phyloP scores from a whole-genome alignment of 495 filamentous ascomycete species.

The Aspergillus carlsbadensis region DNA sequence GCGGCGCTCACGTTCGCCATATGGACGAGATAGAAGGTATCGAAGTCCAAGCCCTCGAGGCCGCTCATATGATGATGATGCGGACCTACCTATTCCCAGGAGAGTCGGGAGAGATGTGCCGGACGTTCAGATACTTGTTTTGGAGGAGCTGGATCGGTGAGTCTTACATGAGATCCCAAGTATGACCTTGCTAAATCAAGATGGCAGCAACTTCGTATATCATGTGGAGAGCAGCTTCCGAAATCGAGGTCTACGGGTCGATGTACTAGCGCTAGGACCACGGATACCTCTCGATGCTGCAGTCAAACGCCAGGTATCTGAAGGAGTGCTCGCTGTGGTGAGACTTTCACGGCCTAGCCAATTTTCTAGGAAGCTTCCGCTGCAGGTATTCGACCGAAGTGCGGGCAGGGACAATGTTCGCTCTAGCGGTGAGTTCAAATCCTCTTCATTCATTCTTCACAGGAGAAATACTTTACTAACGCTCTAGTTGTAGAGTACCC shows the following conservation, averaged over 20 bases:
- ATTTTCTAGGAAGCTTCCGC: constrained; percentile 63
- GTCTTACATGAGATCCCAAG: constrained; percentile 13
- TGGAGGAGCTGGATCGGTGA: constrained; percentile 74
- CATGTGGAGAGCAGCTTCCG: constrained; percentile 79
- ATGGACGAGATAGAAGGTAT: constrained; percentile 57
- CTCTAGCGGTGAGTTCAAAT: constrained; percentile 63
- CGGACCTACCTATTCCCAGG: constrained; percentile 67
- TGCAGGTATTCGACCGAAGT: constrained; percentile 84
- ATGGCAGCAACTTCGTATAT: constrained; percentile 66
- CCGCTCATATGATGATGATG: constrained; percentile 55
- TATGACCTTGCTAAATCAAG: neutral
- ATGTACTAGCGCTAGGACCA: constrained; percentile 75
- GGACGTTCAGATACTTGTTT: constrained; percentile 83
- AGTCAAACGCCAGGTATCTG: constrained; percentile 78
- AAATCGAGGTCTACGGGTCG: constrained; percentile 65
- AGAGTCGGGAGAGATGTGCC: constrained; percentile 76
- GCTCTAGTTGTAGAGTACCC: constrained; percentile 60
- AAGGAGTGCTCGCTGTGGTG: constrained; percentile 84
- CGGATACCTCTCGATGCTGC: constrained; percentile 73
- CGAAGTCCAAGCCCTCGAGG: constrained; percentile 66
- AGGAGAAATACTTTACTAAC: constrained; percentile 18
- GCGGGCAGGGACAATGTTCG: constrained; percentile 66
- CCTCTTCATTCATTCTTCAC: neutral
- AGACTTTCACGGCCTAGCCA: constrained; percentile 70
- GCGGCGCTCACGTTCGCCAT: constrained; percentile 68